Base-by-base conservation (phyloP, 75 land plant genomes). In the Cryptomeria japonica region DNA sequence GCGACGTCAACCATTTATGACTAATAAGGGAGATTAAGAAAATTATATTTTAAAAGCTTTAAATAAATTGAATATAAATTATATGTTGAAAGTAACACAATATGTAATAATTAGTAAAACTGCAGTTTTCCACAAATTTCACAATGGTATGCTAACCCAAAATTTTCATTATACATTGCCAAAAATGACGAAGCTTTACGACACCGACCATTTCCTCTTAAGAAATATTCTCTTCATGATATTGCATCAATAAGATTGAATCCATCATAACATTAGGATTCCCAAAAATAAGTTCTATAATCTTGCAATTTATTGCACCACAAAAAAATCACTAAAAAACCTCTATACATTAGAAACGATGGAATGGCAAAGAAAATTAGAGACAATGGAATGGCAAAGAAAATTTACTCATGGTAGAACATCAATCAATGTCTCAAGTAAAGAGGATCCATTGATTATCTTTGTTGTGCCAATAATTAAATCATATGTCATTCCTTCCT, bases 401-500 rank as follows among this genome's bases (percentile, higher is more conserved):
- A 38, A 38, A 15, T 38, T 80, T 80, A 80, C 83, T 49, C 58
- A 72, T 31, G 80, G 42, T 61, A 38, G 15, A 38, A 89, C 89
- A 32, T 90, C 91, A 53, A 91, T 88, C 25, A 94, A 83, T 12
- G 92, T 88, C 85, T 94, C 89, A 3, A 94, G 89, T 39, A 94
- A 75, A 31, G 88, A 78, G 37, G 88, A 70, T 19, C 95, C 95
- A 88, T 92, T 94, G 53, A 93, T 85, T 7, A 94, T 89, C 90
- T 94, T 94, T 55, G 95, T 94, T n/a, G 95, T 92, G 16, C 89
- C 93, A 38, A 94, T 85, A 37, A 94, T 90, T 79, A 94, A 89
- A 86, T 94, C 95, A 91, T 93, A 92, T 28, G 90, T 94, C 95
- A 92, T 93, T 15, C 90, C 93, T 85, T 94, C 95, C 95, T 94